Conservation (phyloP, 2,329 filamentous ascomycete species). For the Onygenales sp. region DNA sequence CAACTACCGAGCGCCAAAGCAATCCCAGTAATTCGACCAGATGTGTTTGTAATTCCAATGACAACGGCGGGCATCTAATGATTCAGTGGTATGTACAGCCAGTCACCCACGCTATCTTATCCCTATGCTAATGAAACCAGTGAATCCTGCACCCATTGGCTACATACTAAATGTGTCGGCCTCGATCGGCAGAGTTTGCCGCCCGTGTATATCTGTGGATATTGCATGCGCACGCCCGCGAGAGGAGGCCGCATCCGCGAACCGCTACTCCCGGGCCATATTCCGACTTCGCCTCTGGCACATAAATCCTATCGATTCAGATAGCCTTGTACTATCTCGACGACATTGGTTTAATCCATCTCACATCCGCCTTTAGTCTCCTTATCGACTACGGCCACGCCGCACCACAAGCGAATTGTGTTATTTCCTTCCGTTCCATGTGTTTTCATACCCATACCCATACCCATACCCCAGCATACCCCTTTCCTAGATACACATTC, state of each 20-base stretch:
- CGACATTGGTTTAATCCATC: background rate
- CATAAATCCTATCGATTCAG: conserved; percentile 15
- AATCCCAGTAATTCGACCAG: conserved; percentile 45
- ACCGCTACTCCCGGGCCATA: conserved; percentile 9
- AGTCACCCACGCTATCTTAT: background rate
- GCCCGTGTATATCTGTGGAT: conserved; percentile 42
- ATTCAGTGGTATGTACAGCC: conserved; percentile 43
- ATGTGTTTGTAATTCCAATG: conserved; percentile 48
- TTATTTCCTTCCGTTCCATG: background rate
- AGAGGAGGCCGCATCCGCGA: conserved; percentile 17
- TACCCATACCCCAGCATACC: background rate
- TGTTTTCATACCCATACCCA: background rate
- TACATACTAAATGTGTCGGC: conserved; percentile 51
- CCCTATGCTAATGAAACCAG: conserved; percentile 21
- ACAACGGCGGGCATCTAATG: conserved; percentile 47
- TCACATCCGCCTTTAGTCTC: background rate
- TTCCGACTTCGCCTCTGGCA: conserved; percentile 16
- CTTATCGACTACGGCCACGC: background rate
- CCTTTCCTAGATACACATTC: background rate
- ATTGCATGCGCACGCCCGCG: conserved; percentile 34
- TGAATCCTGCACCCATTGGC: conserved; percentile 54
- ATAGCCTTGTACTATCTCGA: background rate
- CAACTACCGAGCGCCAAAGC: conserved; percentile 44
- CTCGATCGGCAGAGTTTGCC: conserved; percentile 39
- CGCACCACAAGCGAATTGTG: too few relatives aligned